Conservation (phyloP, 106 monocot species). For the Platanthera guangdongensis region DNA sequence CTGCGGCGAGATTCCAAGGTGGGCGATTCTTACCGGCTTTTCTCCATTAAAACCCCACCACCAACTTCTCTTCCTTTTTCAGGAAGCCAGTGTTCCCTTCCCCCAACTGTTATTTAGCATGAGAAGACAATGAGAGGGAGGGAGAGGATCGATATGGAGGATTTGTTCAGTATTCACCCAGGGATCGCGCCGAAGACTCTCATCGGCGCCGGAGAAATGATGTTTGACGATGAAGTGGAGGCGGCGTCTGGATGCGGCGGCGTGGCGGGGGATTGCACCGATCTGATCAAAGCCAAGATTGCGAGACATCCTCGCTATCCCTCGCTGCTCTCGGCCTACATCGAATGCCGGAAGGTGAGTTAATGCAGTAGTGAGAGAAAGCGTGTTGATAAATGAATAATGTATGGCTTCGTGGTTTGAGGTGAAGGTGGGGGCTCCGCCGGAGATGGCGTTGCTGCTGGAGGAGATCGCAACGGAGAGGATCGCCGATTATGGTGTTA, state of each 20-base stretch:
- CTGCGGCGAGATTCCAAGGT: too few species aligned
- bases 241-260: background rate
- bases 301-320: slow-evolving; percentile 71
- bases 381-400: background rate
- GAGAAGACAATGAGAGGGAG: background rate
- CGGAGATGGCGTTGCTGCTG: slow-evolving; percentile 55
- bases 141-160: slow-evolving; percentile 43
- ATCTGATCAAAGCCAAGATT: slow-evolving; percentile 72
- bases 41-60: too few species aligned
- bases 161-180: slow-evolving; percentile 90
- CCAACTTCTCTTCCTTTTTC: too few species aligned
- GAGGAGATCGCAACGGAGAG: slow-evolving; percentile 56
- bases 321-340: slow-evolving; percentile 74
- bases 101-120: too few species aligned
- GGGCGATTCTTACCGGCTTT: too few species aligned
- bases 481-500: background rate
- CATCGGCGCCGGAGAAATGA: background rate
- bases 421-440: slow-evolving; percentile 87
- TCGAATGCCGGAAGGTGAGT: slow-evolving; percentile 47
- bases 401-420: background rate
- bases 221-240: background rate
- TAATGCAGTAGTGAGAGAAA: background rate
- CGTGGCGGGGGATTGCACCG: slow-evolving; percentile 29
- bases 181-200: slow-evolving; percentile 29
- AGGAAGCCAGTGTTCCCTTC: too few species aligned